Evolutionary conservation across 2,329 filamentous ascomycete genomes (phyloP), one percentile per base, ranked within the genome.

Genomic region (Geosmithia putterillii): DNA sequence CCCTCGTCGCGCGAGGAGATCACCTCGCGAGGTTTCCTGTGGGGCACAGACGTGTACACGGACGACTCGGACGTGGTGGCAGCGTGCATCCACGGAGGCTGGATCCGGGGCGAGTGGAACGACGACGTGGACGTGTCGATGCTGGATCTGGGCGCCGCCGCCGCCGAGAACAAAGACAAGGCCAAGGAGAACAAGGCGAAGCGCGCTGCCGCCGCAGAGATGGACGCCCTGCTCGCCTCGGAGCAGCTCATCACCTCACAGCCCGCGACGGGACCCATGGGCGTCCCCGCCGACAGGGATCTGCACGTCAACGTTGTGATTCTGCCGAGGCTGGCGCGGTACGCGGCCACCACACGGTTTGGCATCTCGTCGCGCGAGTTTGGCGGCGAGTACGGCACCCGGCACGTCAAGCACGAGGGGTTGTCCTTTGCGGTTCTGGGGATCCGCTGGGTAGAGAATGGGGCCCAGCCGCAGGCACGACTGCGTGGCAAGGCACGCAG

Each of bases 41-140:
- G 90, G 89, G 92, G 92, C 1, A 92, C 87, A 0, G 89, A 94
- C 34, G 75, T 98, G 7, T 96, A 96, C 57, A 94, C 88, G 0
- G 92, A 98, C 52, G 92, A 98, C 61, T 95, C 88, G 0, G 92
- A 98, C 56, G 79, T 92, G 1, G 74, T 98, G 20, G 90, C 88
- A 0, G 89, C 90, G 2, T 90, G 89, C 46, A 90, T 98, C 39
- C 92, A 98, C 59, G 81, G 81, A 2, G 92, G 92, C 3, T 96
- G 88, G 80, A 83, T 98, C 51, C 80, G 82, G 37, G 90, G 90
- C 28, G 86, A 89, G 53, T 95, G 89, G 83, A 70, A 79, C 4
- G 79, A 88, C 7, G 83, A 86, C 32, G 75, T 92, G 1, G 84
- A 92, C 51, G 69, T 77, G 1, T 67, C 70, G 12, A 67, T 90